Percentiles rank a stretch among this genome's conserved stretches.
Conservation (phyloP, 108 stramenopile species). For the Bacterosira constricta region DNA sequence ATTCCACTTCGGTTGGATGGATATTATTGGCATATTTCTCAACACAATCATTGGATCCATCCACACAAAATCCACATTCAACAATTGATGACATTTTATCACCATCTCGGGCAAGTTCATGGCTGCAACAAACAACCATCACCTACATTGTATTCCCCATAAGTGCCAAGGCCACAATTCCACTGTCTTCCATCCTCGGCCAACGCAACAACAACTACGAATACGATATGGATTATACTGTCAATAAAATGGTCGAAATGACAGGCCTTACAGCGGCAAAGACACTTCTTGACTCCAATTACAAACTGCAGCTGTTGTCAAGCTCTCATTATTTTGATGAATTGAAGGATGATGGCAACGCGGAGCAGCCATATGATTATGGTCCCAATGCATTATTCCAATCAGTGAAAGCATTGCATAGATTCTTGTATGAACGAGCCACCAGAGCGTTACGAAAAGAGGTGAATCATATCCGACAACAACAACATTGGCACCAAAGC, state of each 20-base stretch:
- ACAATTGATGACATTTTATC: slow-evolving; percentile 2
- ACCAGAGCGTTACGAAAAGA: neutral
- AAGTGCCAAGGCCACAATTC: slow-evolving; percentile 1
- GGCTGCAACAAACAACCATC: slow-evolving; percentile 28
- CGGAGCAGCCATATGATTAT: slow-evolving; percentile 9
- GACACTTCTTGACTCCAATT: slow-evolving; percentile 27
- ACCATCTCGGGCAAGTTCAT: slow-evolving; percentile 34
- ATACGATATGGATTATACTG: neutral
- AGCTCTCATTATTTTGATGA: slow-evolving; percentile 32
- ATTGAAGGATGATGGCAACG: neutral
- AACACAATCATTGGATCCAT: slow-evolving; percentile 6
- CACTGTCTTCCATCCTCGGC: neutral
- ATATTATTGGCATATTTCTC: slow-evolving; percentile 31
- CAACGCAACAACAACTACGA: neutral
- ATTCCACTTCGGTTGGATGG: slow-evolving; percentile 30
- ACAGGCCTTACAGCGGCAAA: slow-evolving; percentile 35
- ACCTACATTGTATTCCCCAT: slow-evolving; percentile 26
- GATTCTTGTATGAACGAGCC: slow-evolving; percentile 27
- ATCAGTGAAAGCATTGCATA: slow-evolving; percentile 12
- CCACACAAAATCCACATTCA: neutral
- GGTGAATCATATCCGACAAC: slow-evolving; percentile 1
- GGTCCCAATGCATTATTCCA: slow-evolving; percentile 50
- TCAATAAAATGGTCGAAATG: neutral
- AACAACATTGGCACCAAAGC: no score
- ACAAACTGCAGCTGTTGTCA: slow-evolving; percentile 57